Percentiles rank a stretch among this genome's conserved stretches.
These are phyloP conservation scores for Bothia castanella DNA, from an alignment of 1,284 basidiomycete species.

Conservation along the genomic window DNA sequence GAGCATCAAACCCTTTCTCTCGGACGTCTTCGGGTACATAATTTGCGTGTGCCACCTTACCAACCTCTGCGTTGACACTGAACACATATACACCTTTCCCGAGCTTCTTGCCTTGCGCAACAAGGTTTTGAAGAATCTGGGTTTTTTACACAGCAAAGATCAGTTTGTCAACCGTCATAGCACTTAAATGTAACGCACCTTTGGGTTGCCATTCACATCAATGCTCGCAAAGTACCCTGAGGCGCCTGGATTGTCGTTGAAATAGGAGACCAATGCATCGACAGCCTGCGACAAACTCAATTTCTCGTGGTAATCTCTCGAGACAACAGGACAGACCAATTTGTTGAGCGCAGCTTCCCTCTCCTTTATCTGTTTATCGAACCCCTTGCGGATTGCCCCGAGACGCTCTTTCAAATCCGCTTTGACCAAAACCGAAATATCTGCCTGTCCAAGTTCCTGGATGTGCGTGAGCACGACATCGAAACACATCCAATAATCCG, in stretches of 20 bases:
- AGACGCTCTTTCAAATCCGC: constrained; percentile 77
- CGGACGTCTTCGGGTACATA: constrained; percentile 68
- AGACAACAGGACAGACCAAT: constrained; percentile 47
- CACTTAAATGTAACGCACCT: constrained; percentile 44
- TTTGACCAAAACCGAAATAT: constrained; percentile 86
- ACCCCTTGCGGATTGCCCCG: constrained; percentile 69
- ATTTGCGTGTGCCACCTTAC: constrained; percentile 88
- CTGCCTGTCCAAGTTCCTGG: constrained; percentile 85
- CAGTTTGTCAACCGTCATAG: background rate
- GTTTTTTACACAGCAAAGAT: constrained; percentile 9
- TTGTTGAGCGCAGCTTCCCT: constrained; percentile 77
- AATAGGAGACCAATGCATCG: constrained; percentile 68
- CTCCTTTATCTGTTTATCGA: constrained; percentile 85
- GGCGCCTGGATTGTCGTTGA: constrained; percentile 71
- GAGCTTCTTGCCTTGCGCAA: constrained; percentile 75
- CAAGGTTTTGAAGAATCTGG: constrained; percentile 71
- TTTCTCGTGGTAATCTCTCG: background rate
- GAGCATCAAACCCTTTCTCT: constrained; percentile 70
- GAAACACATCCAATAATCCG: background rate
- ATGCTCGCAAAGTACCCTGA: constrained; percentile 67
- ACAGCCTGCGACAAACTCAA: constrained; percentile 49
- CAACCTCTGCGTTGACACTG: constrained; percentile 64
- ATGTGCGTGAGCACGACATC: constrained; percentile 6
- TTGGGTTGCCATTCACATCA: constrained; percentile 76
- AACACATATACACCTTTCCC: constrained; percentile 88